Evolutionary conservation across 805 yeast genomes (phyloP).

Genomic region (Kodamaea leandrae): DNA sequence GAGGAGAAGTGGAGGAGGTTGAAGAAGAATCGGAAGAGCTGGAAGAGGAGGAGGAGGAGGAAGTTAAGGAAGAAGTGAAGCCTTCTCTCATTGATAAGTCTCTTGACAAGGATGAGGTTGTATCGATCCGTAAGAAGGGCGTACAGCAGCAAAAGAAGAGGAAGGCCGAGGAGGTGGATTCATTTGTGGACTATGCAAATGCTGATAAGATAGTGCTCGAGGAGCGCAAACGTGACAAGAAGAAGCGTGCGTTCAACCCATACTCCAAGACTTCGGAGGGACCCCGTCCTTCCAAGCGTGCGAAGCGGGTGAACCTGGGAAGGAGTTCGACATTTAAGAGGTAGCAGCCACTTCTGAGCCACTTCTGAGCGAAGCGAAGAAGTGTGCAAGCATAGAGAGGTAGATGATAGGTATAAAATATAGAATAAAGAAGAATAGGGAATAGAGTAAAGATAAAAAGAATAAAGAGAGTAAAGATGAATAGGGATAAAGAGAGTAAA

Average conservation of each 20-base stretch:
- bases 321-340: conserved; percentile 34
- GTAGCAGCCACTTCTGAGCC: too few species aligned
- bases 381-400: too few species aligned
- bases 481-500: too few species aligned
- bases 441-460: too few species aligned
- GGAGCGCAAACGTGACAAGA: conserved; percentile 24
- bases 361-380: too few species aligned
- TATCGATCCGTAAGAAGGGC: conserved; percentile 34
- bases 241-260: conserved; percentile 57
- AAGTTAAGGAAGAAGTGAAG: conserved; percentile 2
- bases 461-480: too few species aligned
- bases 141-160: conserved; percentile 12
- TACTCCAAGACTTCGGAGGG: conserved; percentile 50
- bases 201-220: conserved; percentile 42
- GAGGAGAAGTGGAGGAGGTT: conserved; percentile 4
- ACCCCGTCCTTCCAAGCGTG: conserved; percentile 52
- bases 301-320: conserved; percentile 34
- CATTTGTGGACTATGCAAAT: conserved; percentile 44
- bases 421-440: too few species aligned
- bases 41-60: conserved; percentile 7
- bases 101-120: conserved; percentile 16
- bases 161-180: conserved; percentile 13
- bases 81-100: conserved; percentile 2
- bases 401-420: too few species aligned
- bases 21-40: conserved; percentile 13